These are phyloP conservation scores for Ichthyophthirius multifiliis DNA, from an alignment of 169 alveolate species.

Conservation along the genomic window DNA sequence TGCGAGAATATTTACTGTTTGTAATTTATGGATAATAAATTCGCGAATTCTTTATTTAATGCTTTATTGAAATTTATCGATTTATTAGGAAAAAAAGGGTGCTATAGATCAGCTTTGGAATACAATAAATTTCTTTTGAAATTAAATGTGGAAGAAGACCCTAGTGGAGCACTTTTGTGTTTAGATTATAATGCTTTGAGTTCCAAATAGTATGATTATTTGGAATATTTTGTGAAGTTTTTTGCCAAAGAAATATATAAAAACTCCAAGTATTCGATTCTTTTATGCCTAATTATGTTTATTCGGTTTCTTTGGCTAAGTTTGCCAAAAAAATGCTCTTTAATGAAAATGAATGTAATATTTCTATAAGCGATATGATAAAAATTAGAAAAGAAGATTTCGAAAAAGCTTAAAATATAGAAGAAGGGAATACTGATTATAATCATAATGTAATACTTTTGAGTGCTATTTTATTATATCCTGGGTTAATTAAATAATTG, in stretches of 20 bases:
- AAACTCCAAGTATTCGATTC: conserved; percentile 22
- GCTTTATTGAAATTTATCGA: conserved; percentile 61
- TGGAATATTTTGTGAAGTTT: conserved; percentile 45
- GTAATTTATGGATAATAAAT: conserved; percentile 10
- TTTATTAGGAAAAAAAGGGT: conserved; percentile 72
- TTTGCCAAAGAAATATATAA: conserved; percentile 43
- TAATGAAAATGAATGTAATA: neutral
- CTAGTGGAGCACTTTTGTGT: conserved; percentile 57
- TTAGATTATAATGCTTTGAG: conserved; percentile 65
- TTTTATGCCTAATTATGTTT: conserved; percentile 62
- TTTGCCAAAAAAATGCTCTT: conserved; percentile 6
- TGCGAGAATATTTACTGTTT: conserved; percentile 1
- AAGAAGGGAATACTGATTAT: neutral
- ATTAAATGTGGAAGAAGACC: conserved; percentile 61
- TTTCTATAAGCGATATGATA: neutral
- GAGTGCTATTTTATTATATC: conserved; percentile 27
- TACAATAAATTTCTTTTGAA: conserved; percentile 50
- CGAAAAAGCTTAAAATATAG: conserved; percentile 12
- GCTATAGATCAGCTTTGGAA: conserved; percentile 73
- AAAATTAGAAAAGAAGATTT: conserved; percentile 16
- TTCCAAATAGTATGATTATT: conserved; percentile 45
- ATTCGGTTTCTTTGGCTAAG: conserved; percentile 60
- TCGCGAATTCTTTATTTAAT: conserved; percentile 48
- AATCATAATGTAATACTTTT: conserved; percentile 17
- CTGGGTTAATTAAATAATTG: neutral